Conservation (phyloP, 2,329 filamentous ascomycete genomes). For the Chaetomiaceae sp. region DNA sequence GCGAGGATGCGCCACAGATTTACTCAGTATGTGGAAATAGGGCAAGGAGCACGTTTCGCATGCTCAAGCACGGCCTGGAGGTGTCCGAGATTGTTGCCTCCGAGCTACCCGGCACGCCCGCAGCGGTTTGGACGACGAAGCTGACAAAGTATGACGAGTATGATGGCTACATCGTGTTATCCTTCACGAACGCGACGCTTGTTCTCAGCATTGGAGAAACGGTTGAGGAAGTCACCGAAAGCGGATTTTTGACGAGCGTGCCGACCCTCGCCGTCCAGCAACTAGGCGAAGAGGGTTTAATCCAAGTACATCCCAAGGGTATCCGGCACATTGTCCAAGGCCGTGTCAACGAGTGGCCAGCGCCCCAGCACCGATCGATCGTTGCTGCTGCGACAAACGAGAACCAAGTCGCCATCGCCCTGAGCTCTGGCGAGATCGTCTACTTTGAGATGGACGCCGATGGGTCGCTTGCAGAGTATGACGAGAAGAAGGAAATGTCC, state of each 20-base stretch:
- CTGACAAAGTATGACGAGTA: conserved; percentile 75
- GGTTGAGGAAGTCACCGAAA: conserved; percentile 91
- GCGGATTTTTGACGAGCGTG: conserved; percentile 83
- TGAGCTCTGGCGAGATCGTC: conserved; percentile 94
- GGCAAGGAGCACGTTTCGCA: conserved; percentile 84
- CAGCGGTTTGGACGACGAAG: conserved; percentile 93
- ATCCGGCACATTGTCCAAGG: conserved; percentile 82
- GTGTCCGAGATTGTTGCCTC: conserved; percentile 96
- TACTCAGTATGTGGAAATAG: conserved; percentile 89
- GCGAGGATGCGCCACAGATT: conserved; percentile 94
- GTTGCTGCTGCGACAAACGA: conserved; percentile 92
- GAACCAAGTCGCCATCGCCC: conserved; percentile 84
- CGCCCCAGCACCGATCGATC: conserved; percentile 89
- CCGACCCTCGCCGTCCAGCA: conserved; percentile 90
- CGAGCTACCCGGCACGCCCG: conserved; percentile 80
- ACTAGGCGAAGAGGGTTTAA: conserved; percentile 84
- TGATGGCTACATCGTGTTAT: conserved; percentile 93
- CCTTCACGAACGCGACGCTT: conserved; percentile 82
- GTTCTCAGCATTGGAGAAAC: conserved; percentile 95
- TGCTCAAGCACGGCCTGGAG: conserved; percentile 85
- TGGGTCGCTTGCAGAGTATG: conserved; percentile 85
- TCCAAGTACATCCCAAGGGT: conserved; percentile 95
- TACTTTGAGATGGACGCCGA: conserved; percentile 98
- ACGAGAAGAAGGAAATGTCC: conserved; percentile 92
- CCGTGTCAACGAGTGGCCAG: conserved; percentile 86